Evolutionary conservation across 306 rosid genomes (phyloP), one percentile per base, ranked within the genome.

Genomic region (Myrica gale): DNA sequence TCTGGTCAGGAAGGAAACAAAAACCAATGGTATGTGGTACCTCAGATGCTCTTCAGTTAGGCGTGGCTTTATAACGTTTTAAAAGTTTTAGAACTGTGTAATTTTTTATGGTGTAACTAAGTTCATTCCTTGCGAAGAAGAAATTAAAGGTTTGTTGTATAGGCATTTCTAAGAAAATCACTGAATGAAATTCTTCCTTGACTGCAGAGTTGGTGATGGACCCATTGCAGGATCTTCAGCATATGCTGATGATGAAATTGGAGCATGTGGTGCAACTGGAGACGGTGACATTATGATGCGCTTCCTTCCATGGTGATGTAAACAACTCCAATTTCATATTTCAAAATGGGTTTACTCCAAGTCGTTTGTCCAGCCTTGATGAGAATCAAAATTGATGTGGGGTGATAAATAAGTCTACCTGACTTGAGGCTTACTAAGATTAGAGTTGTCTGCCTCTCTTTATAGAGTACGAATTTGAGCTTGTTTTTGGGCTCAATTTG

Each of bases 221-320:
- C 98, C 97, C 32, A 90, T 95, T 71, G 90, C 79, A 23, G 97
- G 97, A 74, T 95, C 97, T 82, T 85, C 97, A 44, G 89, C 97
- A 53, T 90, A 95, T 60, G 97, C 89, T 7, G 87, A 86, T 71
- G 80, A 86, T 62, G 93, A 95, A 71, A 89, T 95, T 20, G 99
- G 97, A 51, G 98, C 92, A 37, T 92, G 97, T 75, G 93, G 98
- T 77, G 97, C 97, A 79, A 89, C 97, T 20, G 97, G 97, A 75
- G 97, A 95, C 81, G 97, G 97, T 46, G 96, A 95, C 74, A 75
- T 95, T 79, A 95, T 89, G 96, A 95, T 88, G 97, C 97, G 97
- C 52, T 95, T 95, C 85, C 91, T 95, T 73, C 98, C 98, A 52
- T 89, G 97, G 98, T 95, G 88, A 57, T 46, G 45, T 3, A 0